Conservation (phyloP, 495 filamentous ascomycete genomes). For the Penicillium bovifimosum region DNA sequence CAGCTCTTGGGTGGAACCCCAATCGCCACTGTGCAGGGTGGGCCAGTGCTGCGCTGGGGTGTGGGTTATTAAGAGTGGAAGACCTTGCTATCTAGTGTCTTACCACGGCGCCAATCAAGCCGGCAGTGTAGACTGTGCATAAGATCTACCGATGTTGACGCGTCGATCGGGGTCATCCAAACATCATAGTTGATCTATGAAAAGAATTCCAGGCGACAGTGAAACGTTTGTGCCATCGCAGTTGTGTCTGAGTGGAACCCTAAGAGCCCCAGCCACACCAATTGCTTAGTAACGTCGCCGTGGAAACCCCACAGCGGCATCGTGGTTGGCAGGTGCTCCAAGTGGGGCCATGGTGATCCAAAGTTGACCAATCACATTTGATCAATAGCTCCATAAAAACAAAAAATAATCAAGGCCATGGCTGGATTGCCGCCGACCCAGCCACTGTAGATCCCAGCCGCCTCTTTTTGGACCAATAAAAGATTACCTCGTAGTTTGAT, state of each 20-base stretch:
- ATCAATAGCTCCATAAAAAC: background rate
- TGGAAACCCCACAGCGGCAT: background rate
- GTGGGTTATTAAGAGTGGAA: constrained; percentile 62
- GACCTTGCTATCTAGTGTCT: constrained; percentile 49
- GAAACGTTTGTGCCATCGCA: background rate
- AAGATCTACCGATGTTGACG: background rate
- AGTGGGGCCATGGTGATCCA: background rate
- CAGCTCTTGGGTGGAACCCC: constrained; percentile 59
- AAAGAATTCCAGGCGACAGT: constrained; percentile 26
- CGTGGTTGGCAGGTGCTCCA: constrained; percentile 6
- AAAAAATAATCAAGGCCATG: constrained; percentile 2
- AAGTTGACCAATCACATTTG: background rate
- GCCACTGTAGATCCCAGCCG: constrained; percentile 28
- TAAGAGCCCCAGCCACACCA: constrained; percentile 19
- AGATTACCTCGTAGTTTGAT: background rate
- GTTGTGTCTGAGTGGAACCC: constrained; percentile 10
- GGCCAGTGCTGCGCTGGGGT: constrained; percentile 57
- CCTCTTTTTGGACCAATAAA: constrained; percentile 19
- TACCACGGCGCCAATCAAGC: background rate
- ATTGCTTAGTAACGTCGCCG: constrained; percentile 7
- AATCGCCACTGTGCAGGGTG: constrained; percentile 57
- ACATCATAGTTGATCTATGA: constrained; percentile 16
- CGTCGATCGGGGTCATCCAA: background rate
- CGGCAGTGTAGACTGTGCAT: background rate
- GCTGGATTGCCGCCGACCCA: constrained; percentile 18